Percentiles rank a stretch among this genome's conserved stretches.
phyloP scores from a whole-genome alignment of 148 eudicot genomes.

The Spergularia bocconei region DNA sequence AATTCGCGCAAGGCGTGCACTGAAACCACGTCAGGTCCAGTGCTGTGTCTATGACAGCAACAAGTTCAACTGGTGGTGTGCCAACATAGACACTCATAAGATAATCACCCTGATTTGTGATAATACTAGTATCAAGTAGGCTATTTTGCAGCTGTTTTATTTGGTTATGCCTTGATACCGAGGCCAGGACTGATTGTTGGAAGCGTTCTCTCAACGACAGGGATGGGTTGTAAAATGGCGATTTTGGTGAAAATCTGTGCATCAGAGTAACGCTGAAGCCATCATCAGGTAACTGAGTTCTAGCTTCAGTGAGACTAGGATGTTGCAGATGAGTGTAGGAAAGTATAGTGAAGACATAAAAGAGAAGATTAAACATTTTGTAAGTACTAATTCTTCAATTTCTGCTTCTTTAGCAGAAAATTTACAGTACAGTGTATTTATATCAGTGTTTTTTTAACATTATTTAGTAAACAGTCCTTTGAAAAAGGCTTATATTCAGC shows the following conservation, averaged over 20 bases:
- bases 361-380: slow-evolving; percentile 21
- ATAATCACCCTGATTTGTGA: slow-evolving; percentile 22
- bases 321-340: slow-evolving; percentile 7
- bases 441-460: background rate
- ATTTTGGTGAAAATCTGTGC: slow-evolving; percentile 23
- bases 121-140: slow-evolving; percentile 4
- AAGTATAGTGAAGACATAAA: slow-evolving; percentile 19
- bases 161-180: slow-evolving; percentile 6
- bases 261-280: slow-evolving; percentile 22
- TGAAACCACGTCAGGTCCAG: slow-evolving; percentile 34
- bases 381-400: too few species aligned
- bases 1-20: slow-evolving; percentile 24
- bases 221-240: slow-evolving; percentile 28
- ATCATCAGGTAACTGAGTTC: background rate
- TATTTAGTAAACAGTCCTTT: background rate
- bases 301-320: slow-evolving; percentile 9
- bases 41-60: slow-evolving; percentile 17
- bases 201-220: slow-evolving; percentile 8
- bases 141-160: slow-evolving; percentile 7
- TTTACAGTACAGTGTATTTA: too few species aligned
- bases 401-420: too few species aligned
- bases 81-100: slow-evolving; percentile 26
- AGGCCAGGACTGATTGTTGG: slow-evolving; percentile 1
- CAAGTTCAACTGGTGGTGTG: slow-evolving; percentile 22
- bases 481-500: slow-evolving; percentile 16